Evolutionary conservation across 1,284 basidiomycete species (phyloP).

Genomic region (Fomes fomentarius): DNA sequence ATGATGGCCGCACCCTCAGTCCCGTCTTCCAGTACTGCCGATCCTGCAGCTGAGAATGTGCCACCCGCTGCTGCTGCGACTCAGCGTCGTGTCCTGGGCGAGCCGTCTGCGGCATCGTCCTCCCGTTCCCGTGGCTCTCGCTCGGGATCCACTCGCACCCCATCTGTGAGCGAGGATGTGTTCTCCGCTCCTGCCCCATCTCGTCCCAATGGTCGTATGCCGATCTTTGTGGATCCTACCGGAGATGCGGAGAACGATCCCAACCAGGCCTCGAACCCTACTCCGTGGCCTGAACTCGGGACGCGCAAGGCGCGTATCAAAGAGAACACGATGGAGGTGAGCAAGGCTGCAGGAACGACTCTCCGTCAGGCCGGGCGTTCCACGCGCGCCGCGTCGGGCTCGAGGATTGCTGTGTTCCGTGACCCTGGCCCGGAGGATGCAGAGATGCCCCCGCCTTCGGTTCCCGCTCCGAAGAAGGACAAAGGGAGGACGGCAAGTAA

Average conservation of each 20-base stretch:
- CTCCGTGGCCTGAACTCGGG: slow-evolving; percentile 70
- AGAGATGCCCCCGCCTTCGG: slow-evolving; percentile 33
- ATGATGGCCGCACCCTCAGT: slow-evolving; percentile 55
- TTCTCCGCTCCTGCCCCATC: slow-evolving; percentile 30
- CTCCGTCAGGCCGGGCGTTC: slow-evolving; percentile 61
- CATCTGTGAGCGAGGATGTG: slow-evolving; percentile 24
- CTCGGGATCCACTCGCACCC: slow-evolving; percentile 19
- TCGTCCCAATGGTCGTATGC: slow-evolving; percentile 61
- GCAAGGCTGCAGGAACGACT: slow-evolving; percentile 66
- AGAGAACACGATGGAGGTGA: slow-evolving; percentile 71
- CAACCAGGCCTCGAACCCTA: slow-evolving; percentile 32
- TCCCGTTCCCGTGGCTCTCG: slow-evolving; percentile 26
- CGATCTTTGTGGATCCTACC: slow-evolving; percentile 71
- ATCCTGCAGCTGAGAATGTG: background rate
- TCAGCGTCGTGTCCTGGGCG: slow-evolving; percentile 40
- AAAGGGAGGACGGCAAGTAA: slow-evolving; percentile 19
- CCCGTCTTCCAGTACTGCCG: slow-evolving; percentile 20
- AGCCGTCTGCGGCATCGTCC: slow-evolving; percentile 31
- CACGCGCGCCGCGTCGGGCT: slow-evolving; percentile 50
- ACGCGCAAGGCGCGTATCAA: slow-evolving; percentile 75
- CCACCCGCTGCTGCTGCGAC: slow-evolving; percentile 34
- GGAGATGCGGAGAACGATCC: slow-evolving; percentile 44
- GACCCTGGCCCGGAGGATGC: slow-evolving; percentile 44
- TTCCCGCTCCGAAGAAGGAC: slow-evolving; percentile 30
- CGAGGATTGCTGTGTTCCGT: slow-evolving; percentile 57